phyloP scores from a whole-genome alignment of 2,329 filamentous ascomycete genomes.

The Anthostomella pinea region DNA sequence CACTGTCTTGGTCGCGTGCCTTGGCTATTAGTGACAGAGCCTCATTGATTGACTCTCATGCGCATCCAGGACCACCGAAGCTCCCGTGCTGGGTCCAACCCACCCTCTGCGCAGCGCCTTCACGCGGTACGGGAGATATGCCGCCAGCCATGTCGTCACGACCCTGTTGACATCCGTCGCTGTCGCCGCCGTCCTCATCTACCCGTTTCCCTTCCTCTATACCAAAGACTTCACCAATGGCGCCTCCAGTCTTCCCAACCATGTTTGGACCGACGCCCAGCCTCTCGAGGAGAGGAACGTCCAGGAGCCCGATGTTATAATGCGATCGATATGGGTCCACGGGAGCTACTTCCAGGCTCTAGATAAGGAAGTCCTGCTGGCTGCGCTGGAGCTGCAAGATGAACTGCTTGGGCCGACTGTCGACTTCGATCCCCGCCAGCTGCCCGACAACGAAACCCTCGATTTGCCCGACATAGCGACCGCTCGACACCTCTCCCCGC shows the following conservation, averaged over 20 bases:
- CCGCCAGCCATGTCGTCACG: slow-evolving; percentile 69
- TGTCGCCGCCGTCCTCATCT: slow-evolving; percentile 67
- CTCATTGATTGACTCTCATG: slow-evolving; percentile 14
- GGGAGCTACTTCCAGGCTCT: slow-evolving; percentile 78
- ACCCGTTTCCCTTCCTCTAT: slow-evolving; percentile 73
- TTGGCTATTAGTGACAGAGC: too few relatives aligned
- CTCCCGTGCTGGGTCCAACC: slow-evolving; percentile 60
- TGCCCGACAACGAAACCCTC: slow-evolving; percentile 27
- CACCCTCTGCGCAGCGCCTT: slow-evolving; percentile 66
- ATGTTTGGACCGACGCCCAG: slow-evolving; percentile 77
- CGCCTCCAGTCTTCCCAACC: slow-evolving; percentile 68
- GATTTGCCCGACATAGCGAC: slow-evolving; percentile 29
- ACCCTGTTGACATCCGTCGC: slow-evolving; percentile 73
- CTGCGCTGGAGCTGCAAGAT: slow-evolving; percentile 68
- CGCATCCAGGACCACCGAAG: slow-evolving; percentile 64
- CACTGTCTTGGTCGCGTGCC: slow-evolving; percentile 5
- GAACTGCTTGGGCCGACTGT: slow-evolving; percentile 61
- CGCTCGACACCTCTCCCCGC: slow-evolving; percentile 36
- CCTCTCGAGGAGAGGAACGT: slow-evolving; percentile 53
- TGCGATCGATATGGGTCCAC: slow-evolving; percentile 80
- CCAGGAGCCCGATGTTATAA: slow-evolving; percentile 66
- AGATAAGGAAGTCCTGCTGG: slow-evolving; percentile 60
- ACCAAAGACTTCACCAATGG: slow-evolving; percentile 69
- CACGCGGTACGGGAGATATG: slow-evolving; percentile 66
- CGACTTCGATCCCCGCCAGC: slow-evolving; percentile 50